Evolutionary conservation across 805 yeast species (phyloP), one percentile per base, ranked within the genome.

Genomic region (Saturnispora quitensis): DNA sequence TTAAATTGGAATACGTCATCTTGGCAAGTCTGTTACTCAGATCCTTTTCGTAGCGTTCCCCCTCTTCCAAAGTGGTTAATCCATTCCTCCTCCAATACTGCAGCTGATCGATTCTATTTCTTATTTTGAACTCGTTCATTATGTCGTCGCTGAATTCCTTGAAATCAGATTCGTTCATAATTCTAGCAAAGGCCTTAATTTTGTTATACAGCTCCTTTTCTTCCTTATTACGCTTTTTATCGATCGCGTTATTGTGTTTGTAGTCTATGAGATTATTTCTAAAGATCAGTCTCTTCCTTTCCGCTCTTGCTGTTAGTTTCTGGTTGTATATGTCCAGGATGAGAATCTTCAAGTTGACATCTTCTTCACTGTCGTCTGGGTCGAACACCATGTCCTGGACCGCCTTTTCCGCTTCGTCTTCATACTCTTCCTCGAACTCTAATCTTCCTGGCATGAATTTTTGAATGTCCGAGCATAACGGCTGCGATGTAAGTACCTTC

Each of bases 381-480:
- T 93, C 98, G 62, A 95, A 93, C 2, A 84, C 78, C 95, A 93
- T 88, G 65, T 93, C 99, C 63, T 93, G 93, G 18, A 93, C 88
- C 0, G 93, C 83, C 51, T 84, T 75, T 68, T 93, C 99, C 0
- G 99, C 98, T 51, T 93, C 99, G 61, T 93, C 93, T 65, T 93
- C 99, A 40, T 86, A 89, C 66, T 93, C 99, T 53, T 84, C 88
- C 62, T 93, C 99, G 66, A 93, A 93, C 67, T 93, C 99, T 55
- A 93, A 72, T 62, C 99, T 80, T 43, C 98, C 99, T 40, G 99
- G 99, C 99, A 93, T 93, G 65, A 83, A 93, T 3, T 97, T 97
- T 66, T 93, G 98, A 55, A 93, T 81, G 62, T 95, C 98, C 63
- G 95, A 97, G 70, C 98, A 90, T 52, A 93, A 76, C 0, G 99